A percentile compares a stretch with the other conserved stretches of the same genome.
These are phyloP conservation scores for Fusarium circinatum DNA, from an alignment of 2,329 filamentous ascomycete genomes.

Conservation along the genomic window DNA sequence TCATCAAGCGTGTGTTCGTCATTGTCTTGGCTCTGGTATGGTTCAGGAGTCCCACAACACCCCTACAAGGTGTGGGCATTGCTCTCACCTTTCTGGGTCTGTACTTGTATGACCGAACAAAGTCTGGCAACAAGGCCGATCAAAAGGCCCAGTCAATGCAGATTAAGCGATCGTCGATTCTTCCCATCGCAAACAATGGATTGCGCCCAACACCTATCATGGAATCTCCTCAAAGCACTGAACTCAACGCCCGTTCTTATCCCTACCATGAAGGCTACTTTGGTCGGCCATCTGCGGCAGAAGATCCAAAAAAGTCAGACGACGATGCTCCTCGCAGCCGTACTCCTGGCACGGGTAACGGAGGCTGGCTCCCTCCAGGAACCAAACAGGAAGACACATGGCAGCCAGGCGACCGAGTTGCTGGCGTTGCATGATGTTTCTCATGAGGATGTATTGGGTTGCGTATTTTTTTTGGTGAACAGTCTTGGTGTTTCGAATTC, in stretches of 20 bases:
- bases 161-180: conserved; percentile 58
- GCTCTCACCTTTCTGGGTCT: conserved; percentile 88
- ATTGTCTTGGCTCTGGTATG: conserved; percentile 94
- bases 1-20: conserved; percentile 98
- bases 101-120: conserved; percentile 95
- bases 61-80: conserved; percentile 85
- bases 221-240: conserved; percentile 39
- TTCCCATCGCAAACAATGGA: conserved; percentile 69
- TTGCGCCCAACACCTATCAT: conserved; percentile 33
- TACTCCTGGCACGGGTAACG: conserved; percentile 51
- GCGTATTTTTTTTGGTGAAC: background rate
- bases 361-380: conserved; percentile 77
- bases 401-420: conserved; percentile 56
- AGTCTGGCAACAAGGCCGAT: conserved; percentile 87
- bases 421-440: conserved; percentile 34
- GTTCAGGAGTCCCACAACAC: conserved; percentile 92
- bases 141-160: conserved; percentile 74
- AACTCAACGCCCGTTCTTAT: conserved; percentile 48
- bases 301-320: conserved; percentile 68
- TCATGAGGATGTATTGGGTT: background rate
- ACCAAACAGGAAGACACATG: conserved; percentile 90
- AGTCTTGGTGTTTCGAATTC: conserved; percentile 8
- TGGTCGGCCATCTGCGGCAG: conserved; percentile 46
- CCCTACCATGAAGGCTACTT: conserved; percentile 60
- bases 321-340: conserved; percentile 57